Evolutionary conservation across 1,284 basidiomycete species (phyloP).

Genomic region (Cutaneotrichosporon sp.): DNA sequence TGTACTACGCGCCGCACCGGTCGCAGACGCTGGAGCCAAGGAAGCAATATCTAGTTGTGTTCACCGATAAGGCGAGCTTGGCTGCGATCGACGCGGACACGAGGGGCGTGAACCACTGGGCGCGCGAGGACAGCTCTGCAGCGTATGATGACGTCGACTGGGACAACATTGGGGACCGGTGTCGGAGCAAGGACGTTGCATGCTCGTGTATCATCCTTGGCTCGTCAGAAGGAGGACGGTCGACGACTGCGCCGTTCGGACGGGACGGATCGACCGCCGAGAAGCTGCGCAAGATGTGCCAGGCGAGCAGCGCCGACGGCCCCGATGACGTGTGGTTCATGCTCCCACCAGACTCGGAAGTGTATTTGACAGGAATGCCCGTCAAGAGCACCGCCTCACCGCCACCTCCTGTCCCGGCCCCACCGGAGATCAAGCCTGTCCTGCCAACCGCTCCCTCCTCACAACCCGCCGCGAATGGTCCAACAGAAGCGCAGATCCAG

Average conservation of each 20-base stretch:
- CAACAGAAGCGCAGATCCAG: slow-evolving; percentile 28
- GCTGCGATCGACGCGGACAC: slow-evolving; percentile 23
- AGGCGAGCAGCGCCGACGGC: slow-evolving; percentile 17
- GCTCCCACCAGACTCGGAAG: slow-evolving; percentile 18
- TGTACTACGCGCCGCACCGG: slow-evolving; percentile 17
- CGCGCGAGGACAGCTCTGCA: slow-evolving; percentile 20
- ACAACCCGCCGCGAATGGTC: slow-evolving; percentile 3
- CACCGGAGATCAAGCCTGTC: slow-evolving; percentile 5
- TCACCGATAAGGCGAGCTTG: slow-evolving; percentile 25
- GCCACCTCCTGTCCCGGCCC: slow-evolving; percentile 1
- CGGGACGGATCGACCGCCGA: slow-evolving; percentile 24
- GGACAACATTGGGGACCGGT: slow-evolving; percentile 25
- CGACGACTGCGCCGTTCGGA: slow-evolving; percentile 9
- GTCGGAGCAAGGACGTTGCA: slow-evolving; percentile 23
- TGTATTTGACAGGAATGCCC: slow-evolving; percentile 20
- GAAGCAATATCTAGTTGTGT: slow-evolving; percentile 26
- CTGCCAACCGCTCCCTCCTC: not conserved
- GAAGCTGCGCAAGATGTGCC: slow-evolving; percentile 28
- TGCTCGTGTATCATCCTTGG: slow-evolving; percentile 27
- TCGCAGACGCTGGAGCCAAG: slow-evolving; percentile 3
- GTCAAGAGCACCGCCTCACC: slow-evolving; percentile 11
- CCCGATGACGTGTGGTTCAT: slow-evolving; percentile 22
- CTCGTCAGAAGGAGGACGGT: slow-evolving; percentile 14
- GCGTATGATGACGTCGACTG: slow-evolving; percentile 27
- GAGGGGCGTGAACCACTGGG: slow-evolving; percentile 16